A percentile compares a stretch with the other conserved stretches of the same genome.
Conservation (phyloP, 306 rosid species). For the Boehmeria nivea region DNA sequence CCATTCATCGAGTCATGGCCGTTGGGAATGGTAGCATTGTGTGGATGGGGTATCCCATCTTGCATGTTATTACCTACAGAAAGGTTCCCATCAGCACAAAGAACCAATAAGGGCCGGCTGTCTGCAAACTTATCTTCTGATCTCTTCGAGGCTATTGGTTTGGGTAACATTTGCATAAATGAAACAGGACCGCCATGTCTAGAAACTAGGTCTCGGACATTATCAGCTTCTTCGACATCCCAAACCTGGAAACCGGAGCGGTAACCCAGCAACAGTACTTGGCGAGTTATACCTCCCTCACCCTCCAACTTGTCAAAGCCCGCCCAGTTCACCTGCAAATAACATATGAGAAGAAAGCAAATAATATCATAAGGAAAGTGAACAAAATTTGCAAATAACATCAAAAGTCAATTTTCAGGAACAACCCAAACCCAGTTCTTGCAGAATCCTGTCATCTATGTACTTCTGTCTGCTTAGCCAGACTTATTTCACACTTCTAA, state of each 20-base stretch:
- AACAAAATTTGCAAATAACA: no score
- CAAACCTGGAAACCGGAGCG: constrained; percentile 94
- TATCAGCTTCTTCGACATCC: constrained; percentile 93
- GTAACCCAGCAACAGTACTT: constrained; percentile 82
- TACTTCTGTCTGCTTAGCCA: no score
- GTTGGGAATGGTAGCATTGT: constrained; percentile 43
- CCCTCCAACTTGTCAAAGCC: constrained; percentile 91
- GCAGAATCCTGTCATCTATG: no score
- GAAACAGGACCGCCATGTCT: constrained; percentile 80
- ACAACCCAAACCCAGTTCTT: no score
- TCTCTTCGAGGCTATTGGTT: constrained; percentile 56
- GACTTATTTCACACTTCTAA: no score
- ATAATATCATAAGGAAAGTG: not conserved
- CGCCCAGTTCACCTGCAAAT: constrained; percentile 76
- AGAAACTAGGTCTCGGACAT: constrained; percentile 75
- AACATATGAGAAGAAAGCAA: constrained; percentile 1
- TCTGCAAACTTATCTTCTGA: constrained; percentile 58
- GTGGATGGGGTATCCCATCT: constrained; percentile 39
- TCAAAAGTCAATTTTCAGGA: no score
- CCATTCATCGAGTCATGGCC: constrained; percentile 52
- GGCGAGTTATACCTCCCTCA: constrained; percentile 46
- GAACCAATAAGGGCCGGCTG: constrained; percentile 65
- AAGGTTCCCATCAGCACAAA: constrained; percentile 69
- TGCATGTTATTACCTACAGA: constrained; percentile 48
- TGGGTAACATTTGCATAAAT: constrained; percentile 87